These are phyloP conservation scores for Bassia scoparia DNA, from an alignment of 148 eudicot species.

Conservation along the genomic window DNA sequence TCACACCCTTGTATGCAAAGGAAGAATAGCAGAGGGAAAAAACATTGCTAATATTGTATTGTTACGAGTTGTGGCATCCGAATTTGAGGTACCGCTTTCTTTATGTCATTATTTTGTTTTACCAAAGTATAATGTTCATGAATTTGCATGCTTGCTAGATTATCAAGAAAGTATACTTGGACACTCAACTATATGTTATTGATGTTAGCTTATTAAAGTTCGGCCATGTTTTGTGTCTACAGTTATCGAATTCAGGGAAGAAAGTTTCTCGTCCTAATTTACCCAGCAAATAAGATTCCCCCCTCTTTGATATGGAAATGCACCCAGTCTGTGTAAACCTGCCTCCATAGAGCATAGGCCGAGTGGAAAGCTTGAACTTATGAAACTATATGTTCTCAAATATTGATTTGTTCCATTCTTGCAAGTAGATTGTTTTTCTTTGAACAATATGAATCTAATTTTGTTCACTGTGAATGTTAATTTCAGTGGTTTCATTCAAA, in stretches of 20 bases:
- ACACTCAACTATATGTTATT: no score
- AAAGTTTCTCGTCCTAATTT: not conserved
- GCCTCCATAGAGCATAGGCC: not conserved
- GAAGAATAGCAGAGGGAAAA: constrained; percentile 76
- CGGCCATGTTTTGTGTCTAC: no score
- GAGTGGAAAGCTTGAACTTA: not conserved
- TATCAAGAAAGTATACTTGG: no score
- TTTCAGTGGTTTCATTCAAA: not conserved
- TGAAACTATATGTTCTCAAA: no score
- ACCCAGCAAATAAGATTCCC: not conserved
- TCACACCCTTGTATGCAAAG: constrained; percentile 80
- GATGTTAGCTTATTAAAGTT: no score
- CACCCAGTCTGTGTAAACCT: not conserved
- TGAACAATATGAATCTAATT: not conserved
- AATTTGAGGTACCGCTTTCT: constrained; percentile 62
- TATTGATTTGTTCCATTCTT: not conserved
- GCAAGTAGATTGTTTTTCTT: not conserved
- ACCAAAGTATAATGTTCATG: no score
- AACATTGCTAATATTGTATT: constrained; percentile 84
- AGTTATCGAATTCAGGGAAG: no score
- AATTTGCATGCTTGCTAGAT: no score
- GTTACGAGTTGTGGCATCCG: constrained; percentile 94
- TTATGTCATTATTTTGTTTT: no score
- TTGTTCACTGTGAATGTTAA: not conserved
- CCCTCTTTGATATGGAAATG: not conserved